Evolutionary conservation across 495 filamentous ascomycete genomes (phyloP).

Genomic region (Trichoderma asperelloides): DNA sequence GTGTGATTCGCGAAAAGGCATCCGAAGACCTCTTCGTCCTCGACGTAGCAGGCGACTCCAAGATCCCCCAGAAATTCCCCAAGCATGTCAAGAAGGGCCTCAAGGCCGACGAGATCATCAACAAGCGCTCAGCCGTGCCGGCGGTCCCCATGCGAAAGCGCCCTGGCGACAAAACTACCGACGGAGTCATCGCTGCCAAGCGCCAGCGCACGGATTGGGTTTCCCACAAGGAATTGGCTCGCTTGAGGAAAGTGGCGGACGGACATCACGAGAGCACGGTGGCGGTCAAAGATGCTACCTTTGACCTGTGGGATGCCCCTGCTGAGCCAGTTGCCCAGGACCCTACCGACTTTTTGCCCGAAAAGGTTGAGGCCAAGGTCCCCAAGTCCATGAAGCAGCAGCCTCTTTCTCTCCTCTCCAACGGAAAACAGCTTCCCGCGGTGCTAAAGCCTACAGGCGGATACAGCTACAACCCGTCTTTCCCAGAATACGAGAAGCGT

Average conservation of each 20-base stretch:
- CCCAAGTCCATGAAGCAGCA: conserved; percentile 68
- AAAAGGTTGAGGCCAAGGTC: conserved; percentile 54
- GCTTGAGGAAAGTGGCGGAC: conserved; percentile 69
- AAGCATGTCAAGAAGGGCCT: conserved; percentile 61
- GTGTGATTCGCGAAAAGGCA: conserved; percentile 68
- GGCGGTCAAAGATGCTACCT: conserved; percentile 44
- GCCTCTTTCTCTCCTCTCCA: conserved; percentile 70
- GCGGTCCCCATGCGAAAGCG: conserved; percentile 71
- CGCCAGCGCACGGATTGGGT: conserved; percentile 65
- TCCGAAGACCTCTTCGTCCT: conserved; percentile 73
- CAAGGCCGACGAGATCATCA: conserved; percentile 85
- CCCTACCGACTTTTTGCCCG: conserved; percentile 48
- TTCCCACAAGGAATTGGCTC: conserved; percentile 66
- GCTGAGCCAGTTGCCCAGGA: conserved; percentile 30
- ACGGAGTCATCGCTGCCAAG: conserved; percentile 67
- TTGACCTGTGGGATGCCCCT: conserved; percentile 70
- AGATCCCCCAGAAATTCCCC: conserved; percentile 48
- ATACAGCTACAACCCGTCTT: conserved; percentile 84
- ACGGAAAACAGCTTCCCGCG: conserved; percentile 67
- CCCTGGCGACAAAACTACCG: conserved; percentile 40
- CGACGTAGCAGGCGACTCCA: conserved; percentile 60
- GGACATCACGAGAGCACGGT: conserved; percentile 52
- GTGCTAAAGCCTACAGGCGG: conserved; percentile 70
- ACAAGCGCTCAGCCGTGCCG: conserved; percentile 69
- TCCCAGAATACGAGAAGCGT: conserved; percentile 72